These are phyloP conservation scores for Marasmius oreades DNA, from an alignment of 1,284 basidiomycete species.

Conservation along the genomic window DNA sequence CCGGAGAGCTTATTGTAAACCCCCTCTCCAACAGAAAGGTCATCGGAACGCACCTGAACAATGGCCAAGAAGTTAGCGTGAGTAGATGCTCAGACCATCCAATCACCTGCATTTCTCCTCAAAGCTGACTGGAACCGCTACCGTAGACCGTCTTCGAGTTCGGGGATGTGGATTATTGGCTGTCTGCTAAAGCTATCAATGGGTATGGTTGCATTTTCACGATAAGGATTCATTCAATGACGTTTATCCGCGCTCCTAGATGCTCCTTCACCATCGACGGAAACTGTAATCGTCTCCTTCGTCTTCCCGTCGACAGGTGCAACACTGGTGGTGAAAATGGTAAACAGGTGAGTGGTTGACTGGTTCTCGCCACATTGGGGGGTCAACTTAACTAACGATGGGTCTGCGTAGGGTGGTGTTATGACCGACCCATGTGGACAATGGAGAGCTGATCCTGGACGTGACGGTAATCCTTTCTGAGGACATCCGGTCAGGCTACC, in stretches of 20 bases:
- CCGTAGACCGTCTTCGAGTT: no score
- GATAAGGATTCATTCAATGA: no score
- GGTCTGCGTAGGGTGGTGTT: neutral
- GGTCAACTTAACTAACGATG: neutral
- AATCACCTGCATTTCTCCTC: neutral
- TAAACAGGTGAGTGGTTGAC: no score
- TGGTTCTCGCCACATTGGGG: neutral
- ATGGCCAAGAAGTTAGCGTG: neutral
- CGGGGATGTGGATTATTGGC: no score
- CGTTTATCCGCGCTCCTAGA: no score
- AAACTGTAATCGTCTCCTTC: slow-evolving; percentile 5
- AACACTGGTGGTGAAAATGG: slow-evolving; percentile 8
- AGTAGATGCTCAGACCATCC: neutral
- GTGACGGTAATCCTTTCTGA: neutral
- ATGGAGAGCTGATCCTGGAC: neutral
- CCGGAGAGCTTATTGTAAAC: neutral
- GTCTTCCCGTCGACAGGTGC: slow-evolving; percentile 9
- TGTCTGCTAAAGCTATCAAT: no score
- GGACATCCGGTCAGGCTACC: no score
- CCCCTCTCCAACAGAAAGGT: neutral
- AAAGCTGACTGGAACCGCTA: no score
- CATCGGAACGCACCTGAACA: neutral
- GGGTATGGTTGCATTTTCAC: no score
- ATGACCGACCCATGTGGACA: neutral
- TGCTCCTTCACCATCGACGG: slow-evolving; percentile 1